phyloP scores from a whole-genome alignment of 805 yeast species.

The Teunomyces stri region DNA sequence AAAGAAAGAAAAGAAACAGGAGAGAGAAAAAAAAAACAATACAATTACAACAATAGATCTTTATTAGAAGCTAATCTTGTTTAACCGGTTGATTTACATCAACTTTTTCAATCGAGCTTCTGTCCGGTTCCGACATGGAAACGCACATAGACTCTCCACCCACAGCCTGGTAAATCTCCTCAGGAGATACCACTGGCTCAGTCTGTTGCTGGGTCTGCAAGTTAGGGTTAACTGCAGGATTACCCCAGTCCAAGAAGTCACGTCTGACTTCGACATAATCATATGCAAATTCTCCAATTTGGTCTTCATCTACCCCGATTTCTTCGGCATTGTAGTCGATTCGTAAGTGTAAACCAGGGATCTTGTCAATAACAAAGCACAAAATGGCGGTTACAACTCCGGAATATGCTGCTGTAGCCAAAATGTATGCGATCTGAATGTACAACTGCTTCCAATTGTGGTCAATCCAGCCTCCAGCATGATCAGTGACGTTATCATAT shows the following conservation, averaged over 20 bases:
- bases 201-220: not conserved
- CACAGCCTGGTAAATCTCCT: slow-evolving; percentile 5
- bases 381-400: slow-evolving; percentile 74
- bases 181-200: not conserved
- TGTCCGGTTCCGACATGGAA: slow-evolving; percentile 2
- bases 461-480: slow-evolving; percentile 88
- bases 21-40: not conserved
- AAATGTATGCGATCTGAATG: slow-evolving; percentile 80
- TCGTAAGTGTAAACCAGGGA: slow-evolving; percentile 81
- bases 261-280: slow-evolving; percentile 96
- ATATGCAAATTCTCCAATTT: slow-evolving; percentile 98
- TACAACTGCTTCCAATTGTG: slow-evolving; percentile 90
- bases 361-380: slow-evolving; percentile 67
- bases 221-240: slow-evolving; percentile 17
- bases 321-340: slow-evolving; percentile 84
- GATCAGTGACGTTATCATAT: slow-evolving; percentile 81
- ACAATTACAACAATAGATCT: not conserved
- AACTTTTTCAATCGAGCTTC: not conserved
- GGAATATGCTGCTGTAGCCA: slow-evolving; percentile 73
- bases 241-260: slow-evolving; percentile 67
- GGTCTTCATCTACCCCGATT: slow-evolving; percentile 91
- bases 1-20: not conserved
- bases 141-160: not conserved
- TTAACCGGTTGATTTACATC: not conserved
- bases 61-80: not conserved